These are phyloP conservation scores for Penicillium turbatum DNA, from an alignment of 495 filamentous ascomycete species.

Conservation along the genomic window DNA sequence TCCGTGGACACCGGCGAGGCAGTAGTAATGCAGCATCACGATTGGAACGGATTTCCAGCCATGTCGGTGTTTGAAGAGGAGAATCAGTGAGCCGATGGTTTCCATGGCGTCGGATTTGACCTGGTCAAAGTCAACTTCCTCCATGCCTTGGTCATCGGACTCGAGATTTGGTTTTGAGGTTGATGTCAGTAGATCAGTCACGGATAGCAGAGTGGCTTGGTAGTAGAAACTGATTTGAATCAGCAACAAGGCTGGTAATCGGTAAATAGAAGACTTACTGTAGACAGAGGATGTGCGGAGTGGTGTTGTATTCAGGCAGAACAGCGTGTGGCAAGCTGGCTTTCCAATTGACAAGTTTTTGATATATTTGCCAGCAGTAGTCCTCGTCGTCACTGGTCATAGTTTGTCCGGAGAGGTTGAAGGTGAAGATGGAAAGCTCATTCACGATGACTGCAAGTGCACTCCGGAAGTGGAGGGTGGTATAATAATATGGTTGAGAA, in stretches of 20 bases:
- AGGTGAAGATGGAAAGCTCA: constrained; percentile 14
- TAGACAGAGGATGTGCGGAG: constrained; percentile 19
- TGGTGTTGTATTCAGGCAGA: constrained; percentile 12
- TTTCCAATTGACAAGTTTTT: constrained; percentile 12
- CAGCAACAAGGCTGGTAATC: background rate
- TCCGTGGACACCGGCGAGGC: constrained; percentile 21
- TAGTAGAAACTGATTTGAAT: constrained; percentile 17
- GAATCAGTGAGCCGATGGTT: constrained; percentile 21
- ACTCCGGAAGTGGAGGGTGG: constrained; percentile 11
- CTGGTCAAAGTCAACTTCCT: constrained; percentile 3
- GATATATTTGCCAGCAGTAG: background rate
- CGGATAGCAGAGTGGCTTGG: constrained; percentile 17
- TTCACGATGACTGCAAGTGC: constrained; percentile 17
- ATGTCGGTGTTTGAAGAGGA: constrained; percentile 21
- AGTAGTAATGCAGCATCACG: constrained; percentile 30
- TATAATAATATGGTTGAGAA: constrained; percentile 12
- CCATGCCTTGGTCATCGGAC: background rate
- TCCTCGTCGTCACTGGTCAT: background rate
- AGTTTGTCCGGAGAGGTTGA: background rate
- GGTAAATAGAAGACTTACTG: constrained; percentile 12
- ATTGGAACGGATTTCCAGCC: constrained; percentile 29
- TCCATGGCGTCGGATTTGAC: constrained; percentile 20
- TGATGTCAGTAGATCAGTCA: constrained; percentile 13
- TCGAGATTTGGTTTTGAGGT: background rate
- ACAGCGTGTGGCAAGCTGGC: constrained; percentile 11